A percentile compares a stretch with the other conserved stretches of the same genome.
These are phyloP conservation scores for Magnusiomyces paraingens DNA, from an alignment of 1,139 yeast species.

Conservation along the genomic window DNA sequence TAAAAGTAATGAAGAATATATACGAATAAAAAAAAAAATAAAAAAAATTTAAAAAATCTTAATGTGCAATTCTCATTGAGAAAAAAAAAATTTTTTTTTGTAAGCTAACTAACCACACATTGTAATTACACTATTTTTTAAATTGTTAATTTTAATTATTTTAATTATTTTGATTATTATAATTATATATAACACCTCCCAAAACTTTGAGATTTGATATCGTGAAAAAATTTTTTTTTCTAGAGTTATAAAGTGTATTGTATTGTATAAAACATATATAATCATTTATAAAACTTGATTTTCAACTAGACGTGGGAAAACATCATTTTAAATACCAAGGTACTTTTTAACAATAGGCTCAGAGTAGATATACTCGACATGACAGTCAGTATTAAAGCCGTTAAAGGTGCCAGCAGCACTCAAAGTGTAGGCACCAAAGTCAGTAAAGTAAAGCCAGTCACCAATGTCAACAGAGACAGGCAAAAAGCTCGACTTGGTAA, in stretches of 20 bases:
- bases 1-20: background rate
- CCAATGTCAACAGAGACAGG: slow-evolving; percentile 65
- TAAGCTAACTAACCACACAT: too few species aligned
- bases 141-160: too few species aligned
- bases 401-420: slow-evolving; percentile 84
- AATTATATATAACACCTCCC: too few species aligned
- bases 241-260: too few species aligned
- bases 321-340: slow-evolving; percentile 7
- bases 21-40: slow-evolving; percentile 6
- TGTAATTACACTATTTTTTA: background rate
- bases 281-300: background rate
- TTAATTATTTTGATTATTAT: too few species aligned
- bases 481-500: slow-evolving; percentile 48
- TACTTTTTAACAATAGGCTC: slow-evolving; percentile 25
- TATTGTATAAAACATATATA: background rate
- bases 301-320: too few species aligned
- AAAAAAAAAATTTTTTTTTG: background rate
- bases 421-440: slow-evolving; percentile 89
- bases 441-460: slow-evolving; percentile 85
- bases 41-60: background rate
- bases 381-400: slow-evolving; percentile 65
- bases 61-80: too few species aligned
- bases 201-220: too few species aligned
- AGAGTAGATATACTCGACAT: slow-evolving; percentile 56
- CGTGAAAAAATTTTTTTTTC: too few species aligned